phyloP scores from a whole-genome alignment of 495 filamentous ascomycete genomes.

The Penicillium subrubescens region DNA sequence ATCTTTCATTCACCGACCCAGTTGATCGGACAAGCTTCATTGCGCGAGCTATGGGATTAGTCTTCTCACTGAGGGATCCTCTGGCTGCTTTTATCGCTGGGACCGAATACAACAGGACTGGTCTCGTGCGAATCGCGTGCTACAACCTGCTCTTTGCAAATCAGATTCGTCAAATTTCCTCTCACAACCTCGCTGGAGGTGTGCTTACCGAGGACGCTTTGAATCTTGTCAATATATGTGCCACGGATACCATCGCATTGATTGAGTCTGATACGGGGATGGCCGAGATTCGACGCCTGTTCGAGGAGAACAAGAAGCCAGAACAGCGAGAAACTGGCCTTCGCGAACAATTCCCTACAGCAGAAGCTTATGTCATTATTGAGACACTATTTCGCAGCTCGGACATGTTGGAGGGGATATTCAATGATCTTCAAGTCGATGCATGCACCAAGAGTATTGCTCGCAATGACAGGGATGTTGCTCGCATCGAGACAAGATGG shows the following conservation, averaged over 20 bases:
- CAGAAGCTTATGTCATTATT: conserved; percentile 68
- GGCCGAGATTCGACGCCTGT: conserved; percentile 57
- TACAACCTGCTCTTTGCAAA: conserved; percentile 45
- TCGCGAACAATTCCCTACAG: conserved; percentile 52
- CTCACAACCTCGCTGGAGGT: conserved; percentile 36
- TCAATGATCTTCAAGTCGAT: conserved; percentile 58
- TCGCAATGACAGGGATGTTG: conserved; percentile 46
- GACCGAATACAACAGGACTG: conserved; percentile 18
- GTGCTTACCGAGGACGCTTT: conserved; percentile 25
- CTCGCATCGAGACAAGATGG: conserved; percentile 71
- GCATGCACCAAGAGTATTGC: conserved; percentile 15
- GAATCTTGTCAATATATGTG: conserved; percentile 33
- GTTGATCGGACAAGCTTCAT: conserved; percentile 47
- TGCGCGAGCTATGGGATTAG: conserved; percentile 32
- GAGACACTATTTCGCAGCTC: conserved; percentile 59
- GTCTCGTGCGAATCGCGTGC: conserved; percentile 28
- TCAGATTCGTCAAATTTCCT: conserved; percentile 44
- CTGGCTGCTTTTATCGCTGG: conserved; percentile 26
- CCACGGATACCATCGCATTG: conserved; percentile 43
- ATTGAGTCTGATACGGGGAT: conserved; percentile 42
- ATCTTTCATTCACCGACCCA: conserved; percentile 55
- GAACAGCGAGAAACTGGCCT: conserved; percentile 67
- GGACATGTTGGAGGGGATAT: conserved; percentile 28
- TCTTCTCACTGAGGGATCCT: conserved; percentile 31
- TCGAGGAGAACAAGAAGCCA: conserved; percentile 59